phyloP scores from a whole-genome alignment of 768 basidiomycete species.

The Ephemerocybe angulata region DNA sequence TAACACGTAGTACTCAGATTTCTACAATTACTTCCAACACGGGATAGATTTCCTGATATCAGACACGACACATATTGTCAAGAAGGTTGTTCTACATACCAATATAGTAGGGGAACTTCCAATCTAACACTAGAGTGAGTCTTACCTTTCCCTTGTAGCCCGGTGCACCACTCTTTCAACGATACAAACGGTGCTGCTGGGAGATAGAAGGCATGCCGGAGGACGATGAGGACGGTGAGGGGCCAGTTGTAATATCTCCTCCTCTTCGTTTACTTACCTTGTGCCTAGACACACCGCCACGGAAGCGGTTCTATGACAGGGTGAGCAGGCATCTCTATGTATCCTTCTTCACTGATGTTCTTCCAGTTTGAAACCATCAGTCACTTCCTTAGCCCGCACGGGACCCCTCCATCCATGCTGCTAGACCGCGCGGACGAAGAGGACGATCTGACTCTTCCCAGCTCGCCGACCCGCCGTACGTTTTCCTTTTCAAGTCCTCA shows the following conservation, averaged over 20 bases:
- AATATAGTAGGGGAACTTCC: constrained; percentile 61
- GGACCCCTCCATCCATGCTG: constrained; percentile 74
- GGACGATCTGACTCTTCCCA: constrained; percentile 63
- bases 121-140: neutral
- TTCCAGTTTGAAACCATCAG: constrained; percentile 63
- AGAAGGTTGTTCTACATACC: constrained; percentile 84
- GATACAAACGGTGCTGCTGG: constrained; percentile 91
- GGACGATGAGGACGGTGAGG: constrained; percentile 78
- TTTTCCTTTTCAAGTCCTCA: constrained; percentile 1
- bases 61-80: constrained; percentile 64
- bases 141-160: constrained; percentile 46
- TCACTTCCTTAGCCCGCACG: constrained; percentile 72
- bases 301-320: constrained; percentile 69
- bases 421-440: constrained; percentile 78
- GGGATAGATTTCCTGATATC: constrained; percentile 86
- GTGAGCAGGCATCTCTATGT: constrained; percentile 30
- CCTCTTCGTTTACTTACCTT: constrained; percentile 5
- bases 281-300: constrained; percentile 64
- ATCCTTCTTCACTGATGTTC: neutral
- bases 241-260: neutral
- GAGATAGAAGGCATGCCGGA: constrained; percentile 76
- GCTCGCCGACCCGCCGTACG: constrained; percentile 64
- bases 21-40: constrained; percentile 92
- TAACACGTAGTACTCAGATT: constrained; percentile 50
- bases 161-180: constrained; percentile 84